These are phyloP conservation scores for Pleurotus djamor DNA, from an alignment of 768 basidiomycete genomes.

Conservation along the genomic window DNA sequence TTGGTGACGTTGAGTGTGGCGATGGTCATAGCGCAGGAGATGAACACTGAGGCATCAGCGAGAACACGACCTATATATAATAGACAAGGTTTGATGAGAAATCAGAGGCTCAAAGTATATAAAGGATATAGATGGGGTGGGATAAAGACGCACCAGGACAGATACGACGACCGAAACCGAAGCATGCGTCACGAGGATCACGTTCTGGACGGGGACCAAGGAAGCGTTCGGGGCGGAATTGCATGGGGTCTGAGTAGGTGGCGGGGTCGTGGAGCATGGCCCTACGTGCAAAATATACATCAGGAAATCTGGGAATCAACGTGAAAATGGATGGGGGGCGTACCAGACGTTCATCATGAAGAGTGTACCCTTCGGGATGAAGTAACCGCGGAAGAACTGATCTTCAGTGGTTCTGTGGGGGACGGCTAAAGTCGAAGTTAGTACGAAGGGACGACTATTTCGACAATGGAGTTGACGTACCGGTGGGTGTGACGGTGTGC, in stretches of 20 bases:
- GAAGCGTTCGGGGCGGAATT: conserved; percentile 31
- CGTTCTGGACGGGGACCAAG: conserved; percentile 10
- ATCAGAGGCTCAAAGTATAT: not conserved
- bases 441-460: not conserved
- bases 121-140: not conserved
- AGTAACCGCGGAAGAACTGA: conserved; percentile 27
- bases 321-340: not conserved
- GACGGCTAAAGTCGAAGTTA: conserved; percentile 12
- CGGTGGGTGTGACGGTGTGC: not conserved
- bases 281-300: conserved; percentile 13
- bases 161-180: conserved; percentile 23
- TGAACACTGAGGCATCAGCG: conserved; percentile 31
- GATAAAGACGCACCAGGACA: conserved; percentile 10
- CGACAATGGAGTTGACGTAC: not conserved
- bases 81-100: not conserved
- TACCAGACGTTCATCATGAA: conserved; percentile 19
- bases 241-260: conserved; percentile 25
- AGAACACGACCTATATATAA: conserved; percentile 22
- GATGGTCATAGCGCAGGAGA: conserved; percentile 28
- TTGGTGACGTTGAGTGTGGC: conserved; percentile 32
- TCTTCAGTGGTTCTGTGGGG: conserved; percentile 24
- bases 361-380: conserved; percentile 26
- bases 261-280: conserved; percentile 27
- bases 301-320: not conserved
- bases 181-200: conserved; percentile 17